These are phyloP conservation scores for Ceratocystis alfenasii DNA, from an alignment of 2,329 filamentous ascomycete species.

Conservation along the genomic window DNA sequence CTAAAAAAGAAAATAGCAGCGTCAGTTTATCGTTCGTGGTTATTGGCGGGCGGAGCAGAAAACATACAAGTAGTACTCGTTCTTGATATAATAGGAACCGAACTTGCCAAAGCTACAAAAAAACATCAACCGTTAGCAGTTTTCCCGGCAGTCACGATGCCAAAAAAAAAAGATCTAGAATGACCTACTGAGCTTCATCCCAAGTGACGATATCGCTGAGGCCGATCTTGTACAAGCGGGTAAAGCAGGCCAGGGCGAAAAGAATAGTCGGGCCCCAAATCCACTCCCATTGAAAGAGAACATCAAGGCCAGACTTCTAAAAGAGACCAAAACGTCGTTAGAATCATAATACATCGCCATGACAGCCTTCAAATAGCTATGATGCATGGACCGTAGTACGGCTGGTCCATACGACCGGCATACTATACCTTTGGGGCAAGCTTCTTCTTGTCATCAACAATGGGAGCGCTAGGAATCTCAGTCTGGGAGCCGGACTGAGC, in stretches of 20 bases:
- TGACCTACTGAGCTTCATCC: conserved; percentile 53
- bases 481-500: conserved; percentile 25
- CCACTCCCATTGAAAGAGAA: conserved; percentile 53
- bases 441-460: conserved; percentile 48
- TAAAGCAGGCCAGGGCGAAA: conserved; percentile 51
- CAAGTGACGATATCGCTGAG: conserved; percentile 55
- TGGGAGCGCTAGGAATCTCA: conserved; percentile 25
- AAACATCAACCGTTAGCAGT: neutral
- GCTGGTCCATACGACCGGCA: neutral
- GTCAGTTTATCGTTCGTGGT: conserved; percentile 1
- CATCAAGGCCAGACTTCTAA: conserved; percentile 47
- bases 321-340: conserved; percentile 1
- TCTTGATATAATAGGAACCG: conserved; percentile 96
- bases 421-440: conserved; percentile 41
- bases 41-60: neutral
- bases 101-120: conserved; percentile 75
- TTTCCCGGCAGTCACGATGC: neutral
- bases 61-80: conserved; percentile 81
- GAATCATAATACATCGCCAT: neutral
- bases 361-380: neutral
- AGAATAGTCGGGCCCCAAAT: conserved; percentile 50
- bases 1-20: conserved; percentile 7
- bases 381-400: neutral
- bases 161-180: conserved; percentile 11
- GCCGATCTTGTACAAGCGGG: conserved; percentile 57